A percentile compares a stretch with the other conserved stretches of the same genome.
Conservation (phyloP, 176 grass and related monocot genomes). For the Carex myosuroides region DNA sequence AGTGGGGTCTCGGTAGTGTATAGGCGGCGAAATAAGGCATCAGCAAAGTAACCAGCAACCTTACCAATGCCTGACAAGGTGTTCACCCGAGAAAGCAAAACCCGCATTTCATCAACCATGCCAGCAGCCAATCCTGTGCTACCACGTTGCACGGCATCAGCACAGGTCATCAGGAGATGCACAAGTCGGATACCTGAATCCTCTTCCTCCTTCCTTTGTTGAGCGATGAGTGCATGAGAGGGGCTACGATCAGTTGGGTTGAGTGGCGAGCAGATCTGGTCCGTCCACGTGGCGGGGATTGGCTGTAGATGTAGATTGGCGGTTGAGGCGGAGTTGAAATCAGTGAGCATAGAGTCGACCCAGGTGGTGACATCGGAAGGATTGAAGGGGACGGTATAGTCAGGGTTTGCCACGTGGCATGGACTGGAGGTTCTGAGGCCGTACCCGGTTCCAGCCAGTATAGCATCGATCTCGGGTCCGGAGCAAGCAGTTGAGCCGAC, state of each 20-base stretch:
- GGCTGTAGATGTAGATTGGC: background rate
- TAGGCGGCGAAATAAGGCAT: constrained; percentile 53
- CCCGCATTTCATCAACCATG: constrained; percentile 42
- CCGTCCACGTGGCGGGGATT: background rate
- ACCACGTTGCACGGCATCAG: constrained; percentile 59
- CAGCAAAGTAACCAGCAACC: constrained; percentile 73
- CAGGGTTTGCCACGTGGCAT: background rate
- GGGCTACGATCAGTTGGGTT: background rate
- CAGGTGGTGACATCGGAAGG: constrained; percentile 14
- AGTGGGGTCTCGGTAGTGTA: constrained; percentile 23
- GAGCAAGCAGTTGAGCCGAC: background rate
- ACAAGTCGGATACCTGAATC: constrained; percentile 66
- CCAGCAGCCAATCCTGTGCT: constrained; percentile 27
- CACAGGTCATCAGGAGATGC: constrained; percentile 90
- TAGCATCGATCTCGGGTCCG: background rate
- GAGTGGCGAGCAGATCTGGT: constrained; percentile 20
- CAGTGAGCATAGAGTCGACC: constrained; percentile 23
- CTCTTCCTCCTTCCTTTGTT: constrained; percentile 56
- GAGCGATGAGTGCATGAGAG: constrained; percentile 18
- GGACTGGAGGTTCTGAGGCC: background rate
- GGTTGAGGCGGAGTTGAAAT: background rate
- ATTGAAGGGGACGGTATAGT: background rate
- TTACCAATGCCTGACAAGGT: constrained; percentile 58
- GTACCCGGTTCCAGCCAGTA: background rate
- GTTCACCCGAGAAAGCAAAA: constrained; percentile 40